Percentiles rank a stretch among this genome's conserved stretches.
Evolutionary conservation across 2,329 filamentous ascomycete species (phyloP).

Genomic region (Lachnellula suecica): DNA sequence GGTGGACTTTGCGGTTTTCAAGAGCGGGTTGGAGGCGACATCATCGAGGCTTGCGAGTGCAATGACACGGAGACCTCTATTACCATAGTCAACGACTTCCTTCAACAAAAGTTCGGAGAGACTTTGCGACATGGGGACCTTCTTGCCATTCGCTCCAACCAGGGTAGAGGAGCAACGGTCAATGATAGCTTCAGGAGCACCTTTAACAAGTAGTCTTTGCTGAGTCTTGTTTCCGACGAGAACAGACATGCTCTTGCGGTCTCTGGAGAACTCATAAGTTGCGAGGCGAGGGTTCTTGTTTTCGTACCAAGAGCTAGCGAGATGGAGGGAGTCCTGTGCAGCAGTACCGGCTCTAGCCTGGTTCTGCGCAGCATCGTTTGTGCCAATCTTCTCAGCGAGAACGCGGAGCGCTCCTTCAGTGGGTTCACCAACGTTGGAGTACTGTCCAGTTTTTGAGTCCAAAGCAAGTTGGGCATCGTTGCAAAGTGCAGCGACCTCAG

Average conservation of each 20-base stretch:
- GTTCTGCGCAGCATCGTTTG: constrained; percentile 52
- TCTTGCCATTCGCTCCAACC: constrained; percentile 75
- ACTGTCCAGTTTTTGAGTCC: constrained; percentile 72
- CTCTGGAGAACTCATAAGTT: constrained; percentile 95
- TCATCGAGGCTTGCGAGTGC: constrained; percentile 85
- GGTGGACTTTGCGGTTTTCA: constrained; percentile 76
- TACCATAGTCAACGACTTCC: constrained; percentile 87
- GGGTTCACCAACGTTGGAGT: constrained; percentile 85
- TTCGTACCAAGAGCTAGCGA: constrained; percentile 84
- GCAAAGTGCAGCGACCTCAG: constrained; percentile 72
- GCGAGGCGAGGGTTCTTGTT: constrained; percentile 71
- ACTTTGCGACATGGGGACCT: constrained; percentile 68
- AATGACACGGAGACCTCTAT: constrained; percentile 90
- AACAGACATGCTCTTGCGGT: constrained; percentile 99
- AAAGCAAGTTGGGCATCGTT: constrained; percentile 86
- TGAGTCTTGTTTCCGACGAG: constrained; percentile 69
- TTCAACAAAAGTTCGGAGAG: constrained; percentile 69
- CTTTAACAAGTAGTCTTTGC: constrained; percentile 90
- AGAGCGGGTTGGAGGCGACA: constrained; percentile 66
- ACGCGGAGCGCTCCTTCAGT: constrained; percentile 93
- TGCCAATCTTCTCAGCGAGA: constrained; percentile 91
- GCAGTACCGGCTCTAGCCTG: constrained; percentile 45
- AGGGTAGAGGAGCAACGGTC: constrained; percentile 86
- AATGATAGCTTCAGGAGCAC: constrained; percentile 90
- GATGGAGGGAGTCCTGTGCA: constrained; percentile 67